phyloP scores from a whole-genome alignment of 352 stramenopile species.

The Phytophthora podocarpi region DNA sequence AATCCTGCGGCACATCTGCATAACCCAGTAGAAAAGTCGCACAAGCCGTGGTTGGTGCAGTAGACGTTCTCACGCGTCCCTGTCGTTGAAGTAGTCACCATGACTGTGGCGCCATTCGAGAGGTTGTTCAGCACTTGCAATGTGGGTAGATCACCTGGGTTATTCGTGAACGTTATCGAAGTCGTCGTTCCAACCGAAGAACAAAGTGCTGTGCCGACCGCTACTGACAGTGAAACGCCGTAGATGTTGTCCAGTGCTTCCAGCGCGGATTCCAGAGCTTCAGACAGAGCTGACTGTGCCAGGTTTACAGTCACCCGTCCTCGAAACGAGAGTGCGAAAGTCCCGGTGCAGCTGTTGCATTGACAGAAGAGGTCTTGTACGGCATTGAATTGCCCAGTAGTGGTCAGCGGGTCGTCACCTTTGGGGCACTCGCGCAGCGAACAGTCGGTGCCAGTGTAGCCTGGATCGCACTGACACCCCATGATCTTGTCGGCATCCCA shows the following conservation, averaged over 20 bases:
- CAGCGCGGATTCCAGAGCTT: constrained; percentile 49
- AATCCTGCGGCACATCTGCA: constrained; percentile 77
- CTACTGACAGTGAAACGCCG: constrained; percentile 47
- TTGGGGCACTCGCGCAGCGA: constrained; percentile 57
- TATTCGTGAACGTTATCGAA: constrained; percentile 76
- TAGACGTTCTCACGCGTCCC: constrained; percentile 64
- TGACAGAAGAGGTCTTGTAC: constrained; percentile 58
- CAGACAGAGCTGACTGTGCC: constrained; percentile 36
- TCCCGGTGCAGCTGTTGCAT: constrained; percentile 58
- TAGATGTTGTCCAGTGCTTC: constrained; percentile 66
- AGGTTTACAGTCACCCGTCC: constrained; percentile 65
- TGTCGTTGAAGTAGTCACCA: constrained; percentile 14
- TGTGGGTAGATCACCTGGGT: constrained; percentile 56
- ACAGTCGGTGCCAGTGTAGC: constrained; percentile 69
- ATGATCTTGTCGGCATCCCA: constrained; percentile 85
- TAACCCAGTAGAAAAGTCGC: constrained; percentile 60
- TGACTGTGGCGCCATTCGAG: constrained; percentile 19
- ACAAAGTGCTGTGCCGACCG: constrained; percentile 36
- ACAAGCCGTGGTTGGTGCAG: constrained; percentile 88
- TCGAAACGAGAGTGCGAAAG: constrained; percentile 71
- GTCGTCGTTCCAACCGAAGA: constrained; percentile 42
- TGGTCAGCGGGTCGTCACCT: constrained; percentile 71
- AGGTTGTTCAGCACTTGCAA: constrained; percentile 59
- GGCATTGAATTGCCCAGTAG: constrained; percentile 38
- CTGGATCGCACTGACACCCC: constrained; percentile 77